Percentiles rank a stretch among this genome's conserved stretches.
phyloP scores from a whole-genome alignment of 805 yeast genomes.

The Saccharomycopsis malanga region DNA sequence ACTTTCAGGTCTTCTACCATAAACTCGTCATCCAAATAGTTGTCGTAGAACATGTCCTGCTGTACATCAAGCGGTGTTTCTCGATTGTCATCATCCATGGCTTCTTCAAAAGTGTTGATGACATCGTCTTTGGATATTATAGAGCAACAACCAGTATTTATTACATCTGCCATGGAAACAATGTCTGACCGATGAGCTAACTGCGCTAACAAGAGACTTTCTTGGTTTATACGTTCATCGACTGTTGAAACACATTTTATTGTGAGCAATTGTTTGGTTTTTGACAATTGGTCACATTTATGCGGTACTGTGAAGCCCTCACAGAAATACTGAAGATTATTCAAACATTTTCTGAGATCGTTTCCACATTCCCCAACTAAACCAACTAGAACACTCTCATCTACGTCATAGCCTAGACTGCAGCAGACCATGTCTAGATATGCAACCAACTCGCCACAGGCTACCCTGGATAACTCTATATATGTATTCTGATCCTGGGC shows the following conservation, averaged over 20 bases:
- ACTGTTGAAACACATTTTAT: no score
- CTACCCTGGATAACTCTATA: constrained; percentile 26
- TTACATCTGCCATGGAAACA: not conserved
- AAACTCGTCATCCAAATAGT: not conserved
- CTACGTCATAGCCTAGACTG: constrained; percentile 32
- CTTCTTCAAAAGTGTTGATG: not conserved
- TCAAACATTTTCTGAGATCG: constrained; percentile 44
- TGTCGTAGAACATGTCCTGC: not conserved
- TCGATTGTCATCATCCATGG: not conserved
- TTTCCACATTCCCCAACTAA: constrained; percentile 27
- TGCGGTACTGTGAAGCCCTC: not conserved
- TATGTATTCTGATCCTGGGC: constrained; percentile 38
- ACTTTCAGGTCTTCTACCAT: no score
- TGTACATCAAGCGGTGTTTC: not conserved
- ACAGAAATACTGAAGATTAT: constrained; percentile 38
- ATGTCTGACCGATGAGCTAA: no score
- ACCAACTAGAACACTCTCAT: constrained; percentile 27
- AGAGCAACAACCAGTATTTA: not conserved
- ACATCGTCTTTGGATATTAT: not conserved
- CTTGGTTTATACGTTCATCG: no score
- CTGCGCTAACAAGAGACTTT: no score
- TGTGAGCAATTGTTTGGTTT: no score
- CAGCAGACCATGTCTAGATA: constrained; percentile 39
- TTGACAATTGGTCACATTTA: no score
- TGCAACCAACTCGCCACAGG: constrained; percentile 25